Evolutionary conservation across 805 yeast genomes (phyloP).

Genomic region (Schwanniomyces pseudopolymorphus): DNA sequence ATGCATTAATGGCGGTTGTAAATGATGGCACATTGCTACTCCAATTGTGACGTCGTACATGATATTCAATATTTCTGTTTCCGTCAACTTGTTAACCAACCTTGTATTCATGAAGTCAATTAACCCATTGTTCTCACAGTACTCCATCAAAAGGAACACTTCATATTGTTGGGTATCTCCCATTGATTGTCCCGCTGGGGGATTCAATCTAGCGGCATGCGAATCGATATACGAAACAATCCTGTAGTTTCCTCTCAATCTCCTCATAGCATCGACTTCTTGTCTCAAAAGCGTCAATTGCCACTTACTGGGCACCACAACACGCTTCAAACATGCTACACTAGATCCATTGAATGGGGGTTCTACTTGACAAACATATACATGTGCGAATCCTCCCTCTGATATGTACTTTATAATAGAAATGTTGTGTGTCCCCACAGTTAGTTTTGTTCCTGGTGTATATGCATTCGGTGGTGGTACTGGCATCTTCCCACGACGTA

Average conservation of each 20-base stretch:
- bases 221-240: constrained; percentile 93
- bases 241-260: constrained; percentile 72
- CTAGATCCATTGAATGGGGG: constrained; percentile 50
- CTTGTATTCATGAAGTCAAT: constrained; percentile 80
- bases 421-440: constrained; percentile 84
- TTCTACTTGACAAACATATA: constrained; percentile 71
- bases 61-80: constrained; percentile 64
- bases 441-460: constrained; percentile 70
- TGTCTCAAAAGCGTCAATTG: constrained; percentile 81
- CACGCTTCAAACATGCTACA: constrained; percentile 86
- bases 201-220: constrained; percentile 75
- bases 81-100: constrained; percentile 62
- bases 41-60: constrained; percentile 72
- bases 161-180: constrained; percentile 56
- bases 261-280: constrained; percentile 96
- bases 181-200: constrained; percentile 5
- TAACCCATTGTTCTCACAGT: constrained; percentile 70
- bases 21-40: constrained; percentile 74
- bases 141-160: constrained; percentile 79
- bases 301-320: constrained; percentile 89
- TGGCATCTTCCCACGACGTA: background rate
- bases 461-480: constrained; percentile 63
- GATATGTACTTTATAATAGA: constrained; percentile 69
- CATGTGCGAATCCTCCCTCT: constrained; percentile 95
- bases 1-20: constrained; percentile 69